Evolutionary conservation across 148 eudicot genomes (phyloP).

Genomic region (Persicaria tinctoria): DNA sequence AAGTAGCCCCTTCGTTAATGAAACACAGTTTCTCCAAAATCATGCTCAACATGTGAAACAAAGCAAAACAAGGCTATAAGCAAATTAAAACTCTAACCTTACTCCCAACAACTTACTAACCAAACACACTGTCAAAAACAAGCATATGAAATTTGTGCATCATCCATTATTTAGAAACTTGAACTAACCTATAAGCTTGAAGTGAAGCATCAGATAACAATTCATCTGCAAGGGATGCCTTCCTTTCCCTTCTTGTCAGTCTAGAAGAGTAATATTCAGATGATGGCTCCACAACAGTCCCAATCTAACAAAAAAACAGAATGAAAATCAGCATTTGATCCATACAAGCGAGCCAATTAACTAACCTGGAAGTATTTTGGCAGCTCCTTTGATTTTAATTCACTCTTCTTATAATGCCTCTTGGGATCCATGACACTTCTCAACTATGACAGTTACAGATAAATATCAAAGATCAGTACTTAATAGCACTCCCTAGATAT

Average conservation of each 20-base stretch:
- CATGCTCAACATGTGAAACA: too few relatives aligned
- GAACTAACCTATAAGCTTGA: conserved; percentile 43
- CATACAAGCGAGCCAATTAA: too few relatives aligned
- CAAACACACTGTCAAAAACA: neutral
- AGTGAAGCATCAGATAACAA: conserved; percentile 55
- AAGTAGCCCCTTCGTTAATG: too few relatives aligned
- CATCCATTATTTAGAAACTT: neutral
- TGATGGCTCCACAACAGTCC: conserved; percentile 62
- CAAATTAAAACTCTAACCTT: too few relatives aligned
- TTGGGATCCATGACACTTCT: conserved; percentile 6
- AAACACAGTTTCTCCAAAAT: too few relatives aligned
- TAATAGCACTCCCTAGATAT: too few relatives aligned
- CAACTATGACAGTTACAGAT: too few relatives aligned
- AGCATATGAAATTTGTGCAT: neutral
- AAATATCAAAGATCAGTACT: too few relatives aligned
- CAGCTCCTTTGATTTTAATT: too few relatives aligned
- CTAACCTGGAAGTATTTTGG: conserved; percentile 46
- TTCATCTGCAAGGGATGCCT: conserved; percentile 74
- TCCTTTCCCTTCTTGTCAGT: conserved; percentile 80
- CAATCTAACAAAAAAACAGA: conserved; percentile 36
- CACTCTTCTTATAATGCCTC: too few relatives aligned
- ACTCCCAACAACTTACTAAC: too few relatives aligned
- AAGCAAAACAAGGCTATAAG: too few relatives aligned
- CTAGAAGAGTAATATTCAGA: conserved; percentile 54
- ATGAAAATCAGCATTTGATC: neutral